A percentile compares a stretch with the other conserved stretches of the same genome.
phyloP scores from a whole-genome alignment of 1,284 basidiomycete species.

The Sphagnurus paluster region DNA sequence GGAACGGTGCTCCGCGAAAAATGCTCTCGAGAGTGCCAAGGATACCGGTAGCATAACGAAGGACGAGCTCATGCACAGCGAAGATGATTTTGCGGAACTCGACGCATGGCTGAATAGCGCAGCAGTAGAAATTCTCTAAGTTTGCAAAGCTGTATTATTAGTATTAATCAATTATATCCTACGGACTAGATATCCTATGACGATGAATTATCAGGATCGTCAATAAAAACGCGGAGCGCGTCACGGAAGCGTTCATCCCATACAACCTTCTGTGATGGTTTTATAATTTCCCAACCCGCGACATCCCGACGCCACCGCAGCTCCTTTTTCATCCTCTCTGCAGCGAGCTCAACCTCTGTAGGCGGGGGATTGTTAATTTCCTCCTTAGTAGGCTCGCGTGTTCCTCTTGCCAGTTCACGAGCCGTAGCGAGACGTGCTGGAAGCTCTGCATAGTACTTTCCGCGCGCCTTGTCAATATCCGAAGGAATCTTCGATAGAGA shows the following conservation, averaged over 20 bases:
- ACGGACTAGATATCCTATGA: constrained; percentile 2
- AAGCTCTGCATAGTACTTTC: constrained; percentile 79
- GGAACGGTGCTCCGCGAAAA: too few relatives aligned
- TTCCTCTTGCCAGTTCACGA: constrained; percentile 74
- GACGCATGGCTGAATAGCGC: constrained; percentile 49
- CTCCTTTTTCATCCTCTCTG: constrained; percentile 86
- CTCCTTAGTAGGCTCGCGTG: constrained; percentile 83
- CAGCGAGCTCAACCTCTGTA: constrained; percentile 84
- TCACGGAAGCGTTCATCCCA: constrained; percentile 80
- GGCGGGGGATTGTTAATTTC: constrained; percentile 82
- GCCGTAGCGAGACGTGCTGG: constrained; percentile 71
- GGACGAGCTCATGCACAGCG: too few relatives aligned
- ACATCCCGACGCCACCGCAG: constrained; percentile 78
- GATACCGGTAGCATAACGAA: too few relatives aligned
- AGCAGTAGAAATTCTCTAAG: constrained; percentile 39
- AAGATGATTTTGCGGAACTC: constrained; percentile 42
- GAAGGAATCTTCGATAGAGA: constrained; percentile 57
- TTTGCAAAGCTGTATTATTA: constrained; percentile 9
- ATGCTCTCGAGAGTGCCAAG: too few relatives aligned
- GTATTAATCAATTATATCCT: constrained; percentile 3
- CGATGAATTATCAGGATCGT: constrained; percentile 28
- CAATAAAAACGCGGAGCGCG: constrained; percentile 65
- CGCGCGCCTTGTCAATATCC: constrained; percentile 69
- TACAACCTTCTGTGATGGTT: constrained; percentile 57
- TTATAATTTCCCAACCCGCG: constrained; percentile 77